These are phyloP conservation scores for Epichloe bromicola DNA, from an alignment of 2,329 filamentous ascomycete genomes.

Conservation along the genomic window DNA sequence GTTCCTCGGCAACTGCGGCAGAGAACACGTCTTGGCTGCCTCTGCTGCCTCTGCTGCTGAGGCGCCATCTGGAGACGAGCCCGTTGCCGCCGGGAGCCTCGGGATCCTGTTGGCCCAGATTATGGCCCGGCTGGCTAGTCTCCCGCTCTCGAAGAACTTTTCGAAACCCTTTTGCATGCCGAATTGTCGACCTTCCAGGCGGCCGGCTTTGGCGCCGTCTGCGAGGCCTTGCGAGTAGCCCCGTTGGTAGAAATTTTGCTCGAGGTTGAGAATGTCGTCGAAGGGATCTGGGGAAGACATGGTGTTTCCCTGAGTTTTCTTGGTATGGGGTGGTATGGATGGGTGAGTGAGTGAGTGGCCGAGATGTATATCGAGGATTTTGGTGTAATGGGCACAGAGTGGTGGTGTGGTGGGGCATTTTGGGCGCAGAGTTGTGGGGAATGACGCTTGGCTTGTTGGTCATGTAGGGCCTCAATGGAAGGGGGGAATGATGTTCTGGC, in stretches of 20 bases:
- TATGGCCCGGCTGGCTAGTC: conserved; percentile 61
- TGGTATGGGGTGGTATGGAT: not conserved
- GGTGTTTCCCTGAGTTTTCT: not conserved
- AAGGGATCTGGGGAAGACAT: conserved; percentile 32
- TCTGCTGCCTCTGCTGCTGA: not conserved
- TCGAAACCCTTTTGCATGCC: conserved; percentile 89
- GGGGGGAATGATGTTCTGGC: too few species aligned
- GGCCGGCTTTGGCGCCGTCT: conserved; percentile 67
- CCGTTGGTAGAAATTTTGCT: conserved; percentile 64
- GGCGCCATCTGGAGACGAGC: conserved; percentile 1
- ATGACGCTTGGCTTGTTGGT: too few species aligned
- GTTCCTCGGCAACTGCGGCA: conserved; percentile 39
- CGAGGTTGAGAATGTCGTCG: conserved; percentile 45
- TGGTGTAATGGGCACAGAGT: too few species aligned
- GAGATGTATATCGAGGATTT: too few species aligned
- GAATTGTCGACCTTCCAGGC: conserved; percentile 78
- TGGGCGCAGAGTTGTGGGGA: too few species aligned
- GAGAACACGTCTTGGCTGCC: conserved; percentile 8
- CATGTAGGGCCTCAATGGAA: too few species aligned
- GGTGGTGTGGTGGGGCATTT: too few species aligned
- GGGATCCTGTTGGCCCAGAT: conserved; percentile 71
- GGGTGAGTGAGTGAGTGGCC: too few species aligned
- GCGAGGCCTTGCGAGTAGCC: conserved; percentile 63
- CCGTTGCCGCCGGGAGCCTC: not conserved
- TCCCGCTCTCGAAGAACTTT: conserved; percentile 73